Evolutionary conservation across 2,329 filamentous ascomycete species (phyloP).

Genomic region (Juglanconis sp.): DNA sequence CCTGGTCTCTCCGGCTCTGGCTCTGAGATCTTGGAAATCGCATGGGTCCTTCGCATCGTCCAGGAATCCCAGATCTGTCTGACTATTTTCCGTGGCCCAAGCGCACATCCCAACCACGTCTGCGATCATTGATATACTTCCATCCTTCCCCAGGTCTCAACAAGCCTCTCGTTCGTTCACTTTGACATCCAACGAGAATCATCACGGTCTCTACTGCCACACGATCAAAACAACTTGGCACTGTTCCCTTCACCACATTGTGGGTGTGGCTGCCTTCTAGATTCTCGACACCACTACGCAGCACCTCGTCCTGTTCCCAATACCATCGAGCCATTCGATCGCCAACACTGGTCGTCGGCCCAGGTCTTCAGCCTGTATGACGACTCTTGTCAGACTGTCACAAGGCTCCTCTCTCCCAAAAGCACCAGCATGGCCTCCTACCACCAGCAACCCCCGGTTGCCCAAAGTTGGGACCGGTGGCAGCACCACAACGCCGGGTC

Average conservation of each 20-base stretch:
- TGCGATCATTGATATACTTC: constrained; percentile 14
- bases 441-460: constrained; percentile 41
- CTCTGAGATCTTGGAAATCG: constrained; percentile 9
- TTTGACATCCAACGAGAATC: constrained; percentile 1
- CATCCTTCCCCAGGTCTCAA: constrained; percentile 14
- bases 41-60: constrained; percentile 8
- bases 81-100: constrained; percentile 8
- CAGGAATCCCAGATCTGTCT: constrained; percentile 10
- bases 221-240: neutral
- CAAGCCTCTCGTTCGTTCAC: constrained; percentile 11
- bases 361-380: neutral
- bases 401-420: constrained; percentile 21
- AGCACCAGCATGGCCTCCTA: constrained; percentile 43
- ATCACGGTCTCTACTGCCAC: constrained; percentile 1
- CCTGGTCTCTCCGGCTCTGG: constrained; percentile 1
- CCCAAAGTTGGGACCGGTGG: constrained; percentile 55
- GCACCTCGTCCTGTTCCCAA: too few relatives aligned
- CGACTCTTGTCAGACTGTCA: constrained; percentile 1
- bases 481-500: constrained; percentile 40
- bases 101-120: constrained; percentile 8
- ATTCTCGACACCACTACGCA: too few relatives aligned
- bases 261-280: too few relatives aligned
- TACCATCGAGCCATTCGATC: neutral
- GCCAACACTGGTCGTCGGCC: neutral
- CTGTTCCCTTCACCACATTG: too few relatives aligned